Base-by-base conservation (phyloP, 345 rosid genomes). In the Populus davidiana region DNA sequence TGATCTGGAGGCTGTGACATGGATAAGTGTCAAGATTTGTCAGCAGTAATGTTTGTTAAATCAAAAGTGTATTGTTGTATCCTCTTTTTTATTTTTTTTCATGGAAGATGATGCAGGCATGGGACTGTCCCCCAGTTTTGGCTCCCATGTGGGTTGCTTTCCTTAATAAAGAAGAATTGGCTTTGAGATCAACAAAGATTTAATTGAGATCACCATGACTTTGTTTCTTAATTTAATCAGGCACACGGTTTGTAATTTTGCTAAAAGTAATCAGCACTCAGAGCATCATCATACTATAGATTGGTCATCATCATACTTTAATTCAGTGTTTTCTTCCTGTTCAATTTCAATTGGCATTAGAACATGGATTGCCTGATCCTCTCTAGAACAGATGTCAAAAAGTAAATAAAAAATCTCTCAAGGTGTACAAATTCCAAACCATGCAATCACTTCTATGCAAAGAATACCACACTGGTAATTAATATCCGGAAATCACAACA, bases 11-110 rank as follows among this genome's bases (percentile, higher is more conserved):
- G 16, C 47, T 44, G 39, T 82, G 90, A 84, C 72, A 31, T 71
- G 86, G 87, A 59, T 61, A 2, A 25, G 81, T 76, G 79, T 20
- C 38, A 76, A 76, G 68, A 36, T 63, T 83, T 47, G 87, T 88
- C 91, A 80, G 79, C 88, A 64, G 18, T 1, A 33, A 17, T 72
- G 49, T 77, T 41, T 80, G 8, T 27, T 39, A 7, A 14, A 47
- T 12, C 13, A 66, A 75, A 75, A 33, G 75, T 8, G 59, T 31
- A 16, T 17, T 4, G 3, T 23, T 63, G n/a, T 43, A 5, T 44
- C 17, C 20, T 18, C 8, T 67, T 27, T 27, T 27, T 67, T n/a
- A n/a, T 75, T 67, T 25, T 67, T 50, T 50, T 50, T 0, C n/a
- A n/a, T 75, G 44, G 64, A 41, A 31, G 47, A 69, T 23, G 44